Conservation (phyloP, 2,329 filamentous ascomycete species). For the Alternaria hordeiaustralica region DNA sequence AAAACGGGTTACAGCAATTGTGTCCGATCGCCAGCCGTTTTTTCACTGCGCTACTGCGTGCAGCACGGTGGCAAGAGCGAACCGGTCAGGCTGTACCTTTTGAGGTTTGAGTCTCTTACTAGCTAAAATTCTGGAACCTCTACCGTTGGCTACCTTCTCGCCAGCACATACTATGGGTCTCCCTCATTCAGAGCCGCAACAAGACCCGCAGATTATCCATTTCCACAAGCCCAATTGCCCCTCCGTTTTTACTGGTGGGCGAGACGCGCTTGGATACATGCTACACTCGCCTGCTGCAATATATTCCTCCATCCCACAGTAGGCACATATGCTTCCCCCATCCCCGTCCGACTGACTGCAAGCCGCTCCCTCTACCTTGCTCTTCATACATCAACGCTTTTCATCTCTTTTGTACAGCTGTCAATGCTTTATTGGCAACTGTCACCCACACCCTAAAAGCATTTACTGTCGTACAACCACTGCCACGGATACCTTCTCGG, state of each 20-base stretch:
- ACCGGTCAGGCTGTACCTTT: constrained; percentile 49
- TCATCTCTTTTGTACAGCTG: constrained; percentile 43
- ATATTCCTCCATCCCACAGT: constrained; percentile 51
- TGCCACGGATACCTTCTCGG: constrained; percentile 43
- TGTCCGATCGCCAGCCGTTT: constrained; percentile 43
- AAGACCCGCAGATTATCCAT: constrained; percentile 50
- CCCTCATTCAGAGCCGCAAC: constrained; percentile 53
- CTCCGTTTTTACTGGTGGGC: constrained; percentile 63
- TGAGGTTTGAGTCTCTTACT: constrained; percentile 42
- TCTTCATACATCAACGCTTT: constrained; percentile 41
- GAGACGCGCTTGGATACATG: constrained; percentile 47
- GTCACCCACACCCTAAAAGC: constrained; percentile 36
- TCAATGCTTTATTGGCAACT: constrained; percentile 47
- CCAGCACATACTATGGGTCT: constrained; percentile 79
- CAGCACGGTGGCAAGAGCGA: constrained; percentile 46
- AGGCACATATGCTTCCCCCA: constrained; percentile 44
- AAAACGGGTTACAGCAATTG: constrained; percentile 38
- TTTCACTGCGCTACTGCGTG: constrained; percentile 44
- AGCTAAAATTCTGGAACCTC: constrained; percentile 50
- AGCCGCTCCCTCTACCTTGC: constrained; percentile 47
- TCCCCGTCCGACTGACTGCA: constrained; percentile 46
- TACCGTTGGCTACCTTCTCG: constrained; percentile 59
- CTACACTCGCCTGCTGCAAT: constrained; percentile 50
- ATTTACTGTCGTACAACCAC: constrained; percentile 45
- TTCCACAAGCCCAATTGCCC: constrained; percentile 46